These are phyloP conservation scores for Auricularia auricula-judae DNA, from an alignment of 768 basidiomycete genomes.

Conservation along the genomic window DNA sequence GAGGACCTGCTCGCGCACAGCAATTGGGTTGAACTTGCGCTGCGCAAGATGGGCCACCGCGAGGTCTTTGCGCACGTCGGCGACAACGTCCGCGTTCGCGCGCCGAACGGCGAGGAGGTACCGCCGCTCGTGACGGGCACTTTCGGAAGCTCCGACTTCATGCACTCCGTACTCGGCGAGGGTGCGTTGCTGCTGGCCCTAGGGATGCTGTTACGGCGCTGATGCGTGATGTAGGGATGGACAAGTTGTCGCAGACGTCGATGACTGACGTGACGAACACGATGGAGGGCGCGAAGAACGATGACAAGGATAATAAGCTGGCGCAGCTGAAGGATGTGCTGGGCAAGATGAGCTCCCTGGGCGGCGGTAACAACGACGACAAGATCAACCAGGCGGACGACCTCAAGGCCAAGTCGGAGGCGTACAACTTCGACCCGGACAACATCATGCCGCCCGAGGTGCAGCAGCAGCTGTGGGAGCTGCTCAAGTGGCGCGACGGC, in stretches of 20 bases:
- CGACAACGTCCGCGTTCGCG: conserved; percentile 30
- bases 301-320: conserved; percentile 21
- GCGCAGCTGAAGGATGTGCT: conserved; percentile 32
- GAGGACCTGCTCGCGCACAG: conserved; percentile 72
- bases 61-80: conserved; percentile 78
- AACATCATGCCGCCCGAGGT: conserved; percentile 55
- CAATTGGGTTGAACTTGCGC: conserved; percentile 68
- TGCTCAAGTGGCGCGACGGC: conserved; percentile 55
- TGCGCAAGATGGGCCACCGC: conserved; percentile 56
- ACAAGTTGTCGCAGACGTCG: conserved; percentile 23
- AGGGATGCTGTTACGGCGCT: too few species aligned
- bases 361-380: conserved; percentile 24
- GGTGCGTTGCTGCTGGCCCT: conserved; percentile 16
- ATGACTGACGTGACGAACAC: conserved; percentile 46
- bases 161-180: conserved; percentile 54
- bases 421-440: conserved; percentile 49
- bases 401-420: conserved; percentile 37
- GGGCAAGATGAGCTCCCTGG: conserved; percentile 40
- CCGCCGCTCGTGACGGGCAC: conserved; percentile 61
- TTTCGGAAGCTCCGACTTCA: conserved; percentile 58
- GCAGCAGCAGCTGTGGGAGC: conserved; percentile 40
- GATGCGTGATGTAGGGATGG: background rate
- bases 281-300: conserved; percentile 30
- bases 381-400: conserved; percentile 44
- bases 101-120: conserved; percentile 30